Base-by-base conservation (phyloP, 306 rosid species). In the Corylus americana region DNA sequence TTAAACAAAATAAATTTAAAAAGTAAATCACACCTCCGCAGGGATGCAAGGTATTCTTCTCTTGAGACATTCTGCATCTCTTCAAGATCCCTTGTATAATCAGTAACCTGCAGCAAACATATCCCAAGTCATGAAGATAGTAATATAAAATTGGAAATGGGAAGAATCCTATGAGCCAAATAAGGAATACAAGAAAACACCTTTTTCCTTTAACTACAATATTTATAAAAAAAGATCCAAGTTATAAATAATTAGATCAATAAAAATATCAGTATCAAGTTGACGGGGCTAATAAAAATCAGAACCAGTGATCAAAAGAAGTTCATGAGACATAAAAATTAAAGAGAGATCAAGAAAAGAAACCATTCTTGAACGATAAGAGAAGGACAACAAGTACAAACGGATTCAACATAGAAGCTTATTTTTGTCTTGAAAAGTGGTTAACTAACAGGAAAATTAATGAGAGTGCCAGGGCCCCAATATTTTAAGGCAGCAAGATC, bases 401-500 rank as follows among this genome's bases (percentile, higher is more conserved):
- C 61, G 18, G 55, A 17, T 44, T 7, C 31, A 10, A 45, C 37
- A 37, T 53, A 31, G 48, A 39, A 18, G 10, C 49, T 73, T 45
- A n/a, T 74, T 35, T 17, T 29, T 35, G 1, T 59, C 31, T 20
- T 55, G 67, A 4, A 67, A 79, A 29, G 29, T 62, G 71, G 50
- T 69, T 79, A 64, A 84, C 98, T 90, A 85, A 96, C 99, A 1
- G 99, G 98, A 58, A 96, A 96, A 78, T 96, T 96, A 78, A 96
- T 96, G 64, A 93, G 98, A 74, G 98, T 93, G 71, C 99, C 99
- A 16, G 99, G 97, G 61, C 99, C 99, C 99, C 99, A 96, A 68
- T 96, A 96, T 85, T 96, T 96, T 70, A 96, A 84, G 84, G 99
- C 99, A 74, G 99, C 99, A 81, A 96, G 96, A 79, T 96, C 99